These are phyloP conservation scores for Gypsophila paniculata DNA, from an alignment of 179 eudicot species.

Conservation along the genomic window DNA sequence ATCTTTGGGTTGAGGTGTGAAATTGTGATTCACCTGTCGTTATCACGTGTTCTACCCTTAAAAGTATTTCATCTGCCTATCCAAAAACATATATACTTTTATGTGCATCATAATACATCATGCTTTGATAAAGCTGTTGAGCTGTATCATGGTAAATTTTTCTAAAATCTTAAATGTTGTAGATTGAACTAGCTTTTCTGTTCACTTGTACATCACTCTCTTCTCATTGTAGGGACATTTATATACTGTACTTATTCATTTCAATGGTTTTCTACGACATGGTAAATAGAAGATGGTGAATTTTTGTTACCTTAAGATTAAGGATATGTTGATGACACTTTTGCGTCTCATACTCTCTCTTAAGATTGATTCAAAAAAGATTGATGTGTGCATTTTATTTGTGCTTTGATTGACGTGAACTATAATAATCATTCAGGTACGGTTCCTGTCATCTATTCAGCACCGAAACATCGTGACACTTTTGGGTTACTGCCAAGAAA, in stretches of 20 bases:
- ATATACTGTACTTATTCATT: no score
- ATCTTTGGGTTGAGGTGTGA: neutral
- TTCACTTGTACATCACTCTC: no score
- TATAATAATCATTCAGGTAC: slow-evolving; percentile 49
- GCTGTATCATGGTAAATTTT: neutral
- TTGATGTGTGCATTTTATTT: neutral
- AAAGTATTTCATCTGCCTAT: neutral
- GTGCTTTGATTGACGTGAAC: slow-evolving; percentile 17
- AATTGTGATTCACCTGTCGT: neutral
- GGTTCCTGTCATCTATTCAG: slow-evolving; percentile 85
- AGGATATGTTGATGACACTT: neutral
- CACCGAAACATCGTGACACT: slow-evolving; percentile 94
- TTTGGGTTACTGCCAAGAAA: slow-evolving; percentile 88
- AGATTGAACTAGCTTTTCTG: no score
- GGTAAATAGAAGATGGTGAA: no score
- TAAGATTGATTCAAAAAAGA: neutral
- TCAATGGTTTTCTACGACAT: no score
- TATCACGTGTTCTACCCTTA: neutral
- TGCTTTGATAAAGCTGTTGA: neutral
- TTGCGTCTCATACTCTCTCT: neutral
- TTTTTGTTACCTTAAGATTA: no score
- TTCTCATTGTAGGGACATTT: no score
- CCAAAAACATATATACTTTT: neutral
- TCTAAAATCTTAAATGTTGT: no score
- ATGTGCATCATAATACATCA: neutral